Evolutionary conservation across 2,329 filamentous ascomycete genomes (phyloP).

Genomic region (Chaetomiaceae sp.): DNA sequence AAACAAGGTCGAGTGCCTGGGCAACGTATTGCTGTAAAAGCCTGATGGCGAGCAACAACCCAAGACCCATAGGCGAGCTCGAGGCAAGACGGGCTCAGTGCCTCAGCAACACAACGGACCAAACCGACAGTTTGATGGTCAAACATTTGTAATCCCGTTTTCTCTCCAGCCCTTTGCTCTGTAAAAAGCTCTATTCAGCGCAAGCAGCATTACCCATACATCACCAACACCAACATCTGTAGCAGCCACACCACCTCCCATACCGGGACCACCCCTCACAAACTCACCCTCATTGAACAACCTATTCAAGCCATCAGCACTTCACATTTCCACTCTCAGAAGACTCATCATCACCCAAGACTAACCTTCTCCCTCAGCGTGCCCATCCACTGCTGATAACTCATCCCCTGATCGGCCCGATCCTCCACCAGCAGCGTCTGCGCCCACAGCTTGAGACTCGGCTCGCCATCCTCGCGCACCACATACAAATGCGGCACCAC

Average conservation of each 20-base stretch:
- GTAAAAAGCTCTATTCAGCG: constrained; percentile 9
- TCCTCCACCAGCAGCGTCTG: constrained; percentile 95
- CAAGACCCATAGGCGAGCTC: too few relatives aligned
- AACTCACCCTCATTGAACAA: constrained; percentile 24
- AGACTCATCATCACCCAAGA: constrained; percentile 1
- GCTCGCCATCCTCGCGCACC: constrained; percentile 92
- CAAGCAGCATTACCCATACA: constrained; percentile 5
- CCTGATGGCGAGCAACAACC: too few relatives aligned
- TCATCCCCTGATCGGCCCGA: constrained; percentile 87
- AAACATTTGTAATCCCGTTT: background rate
- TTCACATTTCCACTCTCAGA: background rate
- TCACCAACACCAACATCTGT: too few relatives aligned
- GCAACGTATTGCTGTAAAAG: too few relatives aligned
- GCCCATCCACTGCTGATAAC: constrained; percentile 89
- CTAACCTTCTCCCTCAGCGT: constrained; percentile 87
- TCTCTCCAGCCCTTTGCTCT: background rate
- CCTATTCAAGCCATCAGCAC: constrained; percentile 19
- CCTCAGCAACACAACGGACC: too few relatives aligned
- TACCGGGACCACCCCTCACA: background rate
- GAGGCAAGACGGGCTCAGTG: background rate
- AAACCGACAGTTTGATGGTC: too few relatives aligned
- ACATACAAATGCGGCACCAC: constrained; percentile 90
- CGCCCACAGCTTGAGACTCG: constrained; percentile 91
- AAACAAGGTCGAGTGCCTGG: too few relatives aligned
- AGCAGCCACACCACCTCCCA: too few relatives aligned